Base-by-base conservation (phyloP, 208 protist genomes). In the Phytomonas francai region DNA sequence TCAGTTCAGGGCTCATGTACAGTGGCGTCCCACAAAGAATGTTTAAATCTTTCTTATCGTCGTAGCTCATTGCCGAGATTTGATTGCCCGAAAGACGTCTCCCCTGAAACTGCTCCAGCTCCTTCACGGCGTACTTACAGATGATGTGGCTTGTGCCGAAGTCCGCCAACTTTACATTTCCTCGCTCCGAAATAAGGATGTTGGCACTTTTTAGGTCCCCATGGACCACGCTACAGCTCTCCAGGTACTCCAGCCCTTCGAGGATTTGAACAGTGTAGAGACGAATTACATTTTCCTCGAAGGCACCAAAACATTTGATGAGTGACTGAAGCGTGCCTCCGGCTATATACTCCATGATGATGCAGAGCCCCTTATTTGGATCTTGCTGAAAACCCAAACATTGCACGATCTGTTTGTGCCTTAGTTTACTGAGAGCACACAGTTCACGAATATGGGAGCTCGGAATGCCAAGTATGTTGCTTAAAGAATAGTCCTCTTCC, bases 261-360 rank as follows among this genome's bases (percentile, higher is more conserved):
- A 97, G 69, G 27, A 95, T 89, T 71, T 97, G 89, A 45, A 84
- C 45, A 7, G 84, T 82, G 81, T 97, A 97, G 8, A 93, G 66
- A 19, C 88, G 80, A 67, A 93, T 84, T 39, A 95, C 69, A 72
- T 89, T 92, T 68, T 97, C 87, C 32, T 93, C 70, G 58, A 95
- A 92, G 49, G 78, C 76, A 28, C 89, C 82, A 63, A 96, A 97
- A 45, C 79, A 84, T 51, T 79, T 73, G 19, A 97, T 86, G 45
- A 97, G 76, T 1, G 85, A 83, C 76, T 86, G 81, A 62, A 97
- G 78, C 6, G 78, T 89, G 19, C 91, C 93, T 32, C 93, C 91
- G 7, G 90, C 83, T 19, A 97, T 84, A 70, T 94, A 97, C 74
- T 97, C 91, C 73, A 96, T 82, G 60, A 97, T 81, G 45, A 97